Base-by-base conservation (phyloP, 129 eudicot genomes). In the Kitagawia praeruptora region DNA sequence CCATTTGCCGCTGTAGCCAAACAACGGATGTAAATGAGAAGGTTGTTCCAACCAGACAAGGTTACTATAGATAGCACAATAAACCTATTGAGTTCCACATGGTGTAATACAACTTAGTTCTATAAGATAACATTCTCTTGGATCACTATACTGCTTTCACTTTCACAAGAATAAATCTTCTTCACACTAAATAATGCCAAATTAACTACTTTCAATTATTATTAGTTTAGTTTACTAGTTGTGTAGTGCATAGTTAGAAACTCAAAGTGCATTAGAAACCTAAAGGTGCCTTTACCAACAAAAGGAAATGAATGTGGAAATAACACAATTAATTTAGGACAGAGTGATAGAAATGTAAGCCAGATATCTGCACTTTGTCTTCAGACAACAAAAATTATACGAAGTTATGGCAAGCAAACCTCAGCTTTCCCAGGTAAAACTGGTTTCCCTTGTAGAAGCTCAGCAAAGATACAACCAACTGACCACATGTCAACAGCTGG, bases 401-500 rank as follows among this genome's bases (percentile, higher is more conserved):
- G 19, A 46, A 14, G 4, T 75, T 34, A 28, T 16, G 19, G 8
- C 48, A 77, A 13, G 47, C 80, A 82, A 72, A 90, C 98, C 98
- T 95, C 98, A 80, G 77, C 90, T 87, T 89, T 95, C n/a, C 97
- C 98, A 37, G 89, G 83, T 86, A 95, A 87, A 83, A 95, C 89
- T 37, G 98, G 97, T 77, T 95, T 95, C 53, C 94, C 97, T 53
- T 82, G 80, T 86, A 95, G 81, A 79, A 95, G 97, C 82, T 94
- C 98, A 77, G 96, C 98, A 82, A 94, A 94, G 53, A 94, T 88
- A 76, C 98, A 94, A 39, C 98, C 98, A 80, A 92, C 97, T 74
- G 97, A 91, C 97, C 98, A 94, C 93, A 95, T 88, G 86, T 95
- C 98, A 78, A 95, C 97, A 83, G 97, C 89, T 46, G 98, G 97